Conservation (phyloP, 768 basidiomycete species). For the Lactarius vividus region DNA sequence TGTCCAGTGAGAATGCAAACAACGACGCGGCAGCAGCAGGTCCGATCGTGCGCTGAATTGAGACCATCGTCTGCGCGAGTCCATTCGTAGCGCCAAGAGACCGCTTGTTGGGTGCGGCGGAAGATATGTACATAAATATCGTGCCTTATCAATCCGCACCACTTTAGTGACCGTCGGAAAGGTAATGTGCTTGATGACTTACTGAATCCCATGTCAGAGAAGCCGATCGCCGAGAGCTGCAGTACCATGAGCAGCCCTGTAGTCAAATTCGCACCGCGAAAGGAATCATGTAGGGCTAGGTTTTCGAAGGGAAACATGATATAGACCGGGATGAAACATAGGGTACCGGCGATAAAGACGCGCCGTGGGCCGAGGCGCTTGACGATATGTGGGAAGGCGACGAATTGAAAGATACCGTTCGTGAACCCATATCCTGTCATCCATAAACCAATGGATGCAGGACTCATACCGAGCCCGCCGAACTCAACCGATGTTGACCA, state of each 20-base stretch:
- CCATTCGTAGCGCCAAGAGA: conserved; percentile 72
- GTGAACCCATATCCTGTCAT: conserved; percentile 38
- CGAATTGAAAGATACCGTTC: conserved; percentile 40
- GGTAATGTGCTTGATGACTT: not conserved
- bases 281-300: not conserved
- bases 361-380: conserved; percentile 38
- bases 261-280: not conserved
- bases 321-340: conserved; percentile 30
- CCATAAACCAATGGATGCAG: conserved; percentile 39
- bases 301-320: conserved; percentile 33
- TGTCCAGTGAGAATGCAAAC: conserved; percentile 57
- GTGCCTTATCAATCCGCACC: conserved; percentile 46
- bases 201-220: conserved; percentile 21
- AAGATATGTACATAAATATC: conserved; percentile 65
- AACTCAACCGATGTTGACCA: conserved; percentile 42
- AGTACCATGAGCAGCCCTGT: conserved; percentile 6
- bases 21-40: conserved; percentile 58
- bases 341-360: conserved; percentile 31
- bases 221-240: conserved; percentile 12
- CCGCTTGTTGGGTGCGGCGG: conserved; percentile 59
- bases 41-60: conserved; percentile 45
- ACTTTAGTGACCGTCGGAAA: not conserved
- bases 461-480: conserved; percentile 40
- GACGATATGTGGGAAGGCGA: conserved; percentile 41
- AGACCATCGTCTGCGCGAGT: conserved; percentile 38